A percentile compares a stretch with the other conserved stretches of the same genome.
phyloP scores from a whole-genome alignment of 176 grass and related monocot genomes.

The Zizania latifolia region DNA sequence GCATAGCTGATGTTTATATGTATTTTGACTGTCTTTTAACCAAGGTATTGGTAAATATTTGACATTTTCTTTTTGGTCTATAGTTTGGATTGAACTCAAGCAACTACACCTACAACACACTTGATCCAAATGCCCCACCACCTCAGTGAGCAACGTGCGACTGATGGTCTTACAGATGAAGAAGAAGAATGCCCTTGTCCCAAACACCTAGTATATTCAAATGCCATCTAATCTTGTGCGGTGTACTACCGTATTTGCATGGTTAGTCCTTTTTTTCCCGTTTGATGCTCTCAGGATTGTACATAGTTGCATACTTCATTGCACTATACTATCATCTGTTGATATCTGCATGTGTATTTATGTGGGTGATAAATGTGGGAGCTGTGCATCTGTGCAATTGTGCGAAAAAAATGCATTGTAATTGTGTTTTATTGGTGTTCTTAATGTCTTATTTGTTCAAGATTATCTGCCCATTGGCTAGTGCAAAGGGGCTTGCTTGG shows the following conservation, averaged over 20 bases:
- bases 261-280: not conserved
- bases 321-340: not conserved
- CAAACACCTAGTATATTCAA: not conserved
- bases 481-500: not conserved
- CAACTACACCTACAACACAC: slow-evolving; percentile 20
- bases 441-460: not conserved
- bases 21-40: not conserved
- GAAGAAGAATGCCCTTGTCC: not conserved
- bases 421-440: not conserved
- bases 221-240: not conserved
- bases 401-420: not conserved
- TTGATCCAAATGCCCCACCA: slow-evolving; percentile 17
- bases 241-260: not conserved
- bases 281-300: not conserved
- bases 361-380: not conserved
- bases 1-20: not conserved
- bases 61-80: not conserved
- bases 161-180: not conserved
- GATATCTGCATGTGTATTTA: not conserved
- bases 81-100: slow-evolving; percentile 43
- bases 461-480: not conserved
- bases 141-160: slow-evolving; percentile 18
- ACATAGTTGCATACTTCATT: not conserved
- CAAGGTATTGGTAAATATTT: not conserved
- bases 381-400: not conserved